Evolutionary conservation across 192 early-diverging fungal genomes (phyloP).

Genomic region (Coemansia sp.): DNA sequence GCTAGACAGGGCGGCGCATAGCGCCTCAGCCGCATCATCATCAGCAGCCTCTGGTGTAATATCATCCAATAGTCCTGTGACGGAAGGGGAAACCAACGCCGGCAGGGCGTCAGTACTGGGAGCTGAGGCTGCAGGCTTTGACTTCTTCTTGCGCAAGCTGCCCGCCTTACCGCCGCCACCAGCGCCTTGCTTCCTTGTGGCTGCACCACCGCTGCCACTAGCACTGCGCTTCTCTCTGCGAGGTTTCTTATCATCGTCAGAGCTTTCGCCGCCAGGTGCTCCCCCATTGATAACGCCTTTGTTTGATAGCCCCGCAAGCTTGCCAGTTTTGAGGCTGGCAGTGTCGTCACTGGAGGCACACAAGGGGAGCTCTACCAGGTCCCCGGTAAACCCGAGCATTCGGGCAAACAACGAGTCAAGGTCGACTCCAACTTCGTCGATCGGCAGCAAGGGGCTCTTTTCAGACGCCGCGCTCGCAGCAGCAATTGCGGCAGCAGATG

Average conservation of each 20-base stretch:
- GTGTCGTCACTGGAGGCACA: not conserved
- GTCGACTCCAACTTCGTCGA: conserved; percentile 45
- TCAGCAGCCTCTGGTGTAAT: conserved; percentile 14
- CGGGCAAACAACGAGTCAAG: conserved; percentile 48
- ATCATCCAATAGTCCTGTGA: conserved; percentile 28
- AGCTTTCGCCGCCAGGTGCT: not conserved
- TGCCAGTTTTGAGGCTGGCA: not conserved
- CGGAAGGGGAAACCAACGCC: not conserved
- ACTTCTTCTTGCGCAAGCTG: conserved; percentile 28
- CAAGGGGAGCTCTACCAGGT: conserved; percentile 20
- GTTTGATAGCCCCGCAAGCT: not conserved
- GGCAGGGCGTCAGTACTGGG: not conserved
- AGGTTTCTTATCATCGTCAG: conserved; percentile 1
- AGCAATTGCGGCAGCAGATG: not conserved
- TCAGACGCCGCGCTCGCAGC: not conserved
- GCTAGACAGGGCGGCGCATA: conserved; percentile 24
- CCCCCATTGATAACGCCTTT: not conserved
- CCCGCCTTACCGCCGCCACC: conserved; percentile 10
- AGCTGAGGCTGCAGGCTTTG: conserved; percentile 8
- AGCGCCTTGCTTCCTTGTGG: not conserved
- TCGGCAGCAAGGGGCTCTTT: not conserved
- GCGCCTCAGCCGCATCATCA: conserved; percentile 34
- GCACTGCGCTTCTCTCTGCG: conserved; percentile 7
- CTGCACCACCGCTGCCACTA: not conserved
- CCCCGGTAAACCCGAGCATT: conserved; percentile 51